Base-by-base conservation (phyloP, 2,329 filamentous ascomycete genomes). In the Bimuria novae-zelandiae region DNA sequence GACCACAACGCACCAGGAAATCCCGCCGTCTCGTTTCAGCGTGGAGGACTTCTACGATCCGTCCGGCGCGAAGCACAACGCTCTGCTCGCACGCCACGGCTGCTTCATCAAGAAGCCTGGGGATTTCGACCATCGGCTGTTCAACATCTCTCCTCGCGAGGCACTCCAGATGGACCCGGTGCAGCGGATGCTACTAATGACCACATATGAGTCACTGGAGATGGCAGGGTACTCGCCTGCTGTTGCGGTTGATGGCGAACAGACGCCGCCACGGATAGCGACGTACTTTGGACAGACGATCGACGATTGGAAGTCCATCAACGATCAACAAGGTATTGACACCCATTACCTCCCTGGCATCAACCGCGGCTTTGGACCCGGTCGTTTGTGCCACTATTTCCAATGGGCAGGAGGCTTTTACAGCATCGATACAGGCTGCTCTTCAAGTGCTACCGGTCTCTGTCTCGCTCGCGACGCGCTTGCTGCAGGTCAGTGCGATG, bases 291-390 rank as follows among this genome's bases (percentile, higher is more conserved):
- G 71, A 1, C 52, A 58, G 33, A 53, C 61, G 3, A 52, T 35
- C 23, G 64, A 74, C 43, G 72, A 74, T 51, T 65, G 45, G 43
- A 35, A 27, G 8, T 16, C 30, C 6, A 44, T 44, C 10, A 12
- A 45, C 23, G 10, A 51, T n/a, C 10, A 12, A 4, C n/a, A 44
- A 17, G 44, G 35, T n/a, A 29, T 33, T 22, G 44, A 49, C 21
- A 41, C 39, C 1, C 82, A 84, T 61, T 81, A 70, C 60, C 79
- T 84, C 36, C 77, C 81, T 0, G 80, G 80, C 16, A 75, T 76
- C 22, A 69, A 72, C 8, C 72, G 82, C 16, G 81, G 80, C 0
- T 84, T 84, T 49, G 76, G 71, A 0, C 76, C 77, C 0, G 81
- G 80, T 42, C 56, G 71, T 2, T 65, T 74, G 7, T 67, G 61